Percentiles rank a stretch among this genome's conserved stretches.
Evolutionary conservation across 2,329 filamentous ascomycete species (phyloP).

Genomic region (Alternaria sp.): DNA sequence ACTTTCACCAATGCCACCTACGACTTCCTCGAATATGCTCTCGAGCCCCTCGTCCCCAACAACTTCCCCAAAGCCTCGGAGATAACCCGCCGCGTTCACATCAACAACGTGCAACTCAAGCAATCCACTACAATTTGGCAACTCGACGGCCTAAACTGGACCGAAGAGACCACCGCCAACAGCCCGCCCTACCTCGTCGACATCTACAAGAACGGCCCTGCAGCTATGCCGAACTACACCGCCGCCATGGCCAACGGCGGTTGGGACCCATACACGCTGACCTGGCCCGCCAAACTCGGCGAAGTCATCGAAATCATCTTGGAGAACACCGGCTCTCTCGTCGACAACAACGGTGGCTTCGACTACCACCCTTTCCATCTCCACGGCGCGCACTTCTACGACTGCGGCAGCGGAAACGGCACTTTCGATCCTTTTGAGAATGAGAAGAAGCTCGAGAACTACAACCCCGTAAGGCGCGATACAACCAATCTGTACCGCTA

Average conservation of each 20-base stretch:
- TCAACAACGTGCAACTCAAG: constrained; percentile 30
- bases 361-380: constrained; percentile 60
- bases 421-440: constrained; percentile 59
- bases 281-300: constrained; percentile 61
- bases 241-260: constrained; percentile 58
- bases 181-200: constrained; percentile 58
- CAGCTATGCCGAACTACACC: constrained; percentile 59
- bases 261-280: constrained; percentile 59
- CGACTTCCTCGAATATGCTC: constrained; percentile 48
- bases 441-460: constrained; percentile 49
- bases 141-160: constrained; percentile 29
- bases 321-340: constrained; percentile 42
- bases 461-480: constrained; percentile 52
- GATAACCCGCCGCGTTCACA: constrained; percentile 44
- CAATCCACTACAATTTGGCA: constrained; percentile 32
- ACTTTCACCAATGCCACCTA: constrained; percentile 41
- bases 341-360: constrained; percentile 27
- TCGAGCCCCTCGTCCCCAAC: constrained; percentile 41
- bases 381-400: constrained; percentile 62
- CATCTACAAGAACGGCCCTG: constrained; percentile 58
- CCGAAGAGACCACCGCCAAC: constrained; percentile 15
- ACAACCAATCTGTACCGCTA: constrained; percentile 65
- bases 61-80: constrained; percentile 43
- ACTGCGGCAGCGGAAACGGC: constrained; percentile 61
- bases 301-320: constrained; percentile 64